Evolutionary conservation across 768 basidiomycete genomes (phyloP).

Genomic region (Panellus pusillus): DNA sequence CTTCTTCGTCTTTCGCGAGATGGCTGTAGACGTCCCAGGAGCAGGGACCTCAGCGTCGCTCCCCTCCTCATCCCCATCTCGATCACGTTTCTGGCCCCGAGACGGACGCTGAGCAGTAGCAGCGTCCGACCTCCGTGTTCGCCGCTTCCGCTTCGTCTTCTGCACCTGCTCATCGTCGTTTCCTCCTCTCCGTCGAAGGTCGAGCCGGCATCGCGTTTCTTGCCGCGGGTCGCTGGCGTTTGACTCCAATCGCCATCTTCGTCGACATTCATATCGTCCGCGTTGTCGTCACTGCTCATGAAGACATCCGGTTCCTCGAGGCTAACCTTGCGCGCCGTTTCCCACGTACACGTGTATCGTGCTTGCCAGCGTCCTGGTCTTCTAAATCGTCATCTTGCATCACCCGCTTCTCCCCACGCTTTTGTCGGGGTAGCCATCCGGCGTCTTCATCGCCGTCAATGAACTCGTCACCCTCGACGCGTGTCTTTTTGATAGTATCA

Average conservation of each 20-base stretch:
- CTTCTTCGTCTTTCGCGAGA: conserved; percentile 46
- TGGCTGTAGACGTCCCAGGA: conserved; percentile 22
- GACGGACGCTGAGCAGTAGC: conserved; percentile 22
- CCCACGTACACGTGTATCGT: conserved; percentile 40
- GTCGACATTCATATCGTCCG: conserved; percentile 49
- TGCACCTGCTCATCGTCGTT: conserved; percentile 40
- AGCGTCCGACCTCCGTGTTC: conserved; percentile 54
- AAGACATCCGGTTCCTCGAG: conserved; percentile 35
- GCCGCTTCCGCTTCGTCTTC: conserved; percentile 55
- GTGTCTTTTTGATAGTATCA: conserved; percentile 51
- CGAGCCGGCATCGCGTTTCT: conserved; percentile 77
- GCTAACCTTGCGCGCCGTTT: conserved; percentile 59
- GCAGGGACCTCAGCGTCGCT: conserved; percentile 44
- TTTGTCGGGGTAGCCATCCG: conserved; percentile 33
- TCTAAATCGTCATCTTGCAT: conserved; percentile 47
- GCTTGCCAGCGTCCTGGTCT: conserved; percentile 39
- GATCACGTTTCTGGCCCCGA: conserved; percentile 69
- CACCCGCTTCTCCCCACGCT: conserved; percentile 52
- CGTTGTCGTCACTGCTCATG: conserved; percentile 32
- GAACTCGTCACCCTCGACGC: conserved; percentile 49
- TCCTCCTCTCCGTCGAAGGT: conserved; percentile 62
- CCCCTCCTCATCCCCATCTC: conserved; percentile 49
- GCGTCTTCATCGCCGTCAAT: conserved; percentile 51
- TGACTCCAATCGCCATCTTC: conserved; percentile 45
- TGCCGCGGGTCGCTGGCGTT: conserved; percentile 50